Percentiles rank a stretch among this genome's conserved stretches.
Evolutionary conservation across 2,329 filamentous ascomycete species (phyloP).

Genomic region (Hirsutella thompsonii): DNA sequence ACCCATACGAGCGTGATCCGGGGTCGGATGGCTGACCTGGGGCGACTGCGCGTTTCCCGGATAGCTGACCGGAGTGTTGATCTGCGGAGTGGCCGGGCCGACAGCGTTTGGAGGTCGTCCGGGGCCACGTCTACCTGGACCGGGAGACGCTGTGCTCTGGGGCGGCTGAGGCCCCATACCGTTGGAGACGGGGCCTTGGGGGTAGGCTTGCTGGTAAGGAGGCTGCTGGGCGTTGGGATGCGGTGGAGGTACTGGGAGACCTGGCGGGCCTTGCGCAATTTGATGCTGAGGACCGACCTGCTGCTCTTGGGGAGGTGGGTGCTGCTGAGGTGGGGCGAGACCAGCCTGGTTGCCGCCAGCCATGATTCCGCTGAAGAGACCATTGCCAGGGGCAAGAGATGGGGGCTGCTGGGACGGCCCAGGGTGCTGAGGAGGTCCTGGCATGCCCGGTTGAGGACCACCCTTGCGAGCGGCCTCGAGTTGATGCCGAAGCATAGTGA

Average conservation of each 20-base stretch:
- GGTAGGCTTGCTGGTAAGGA: constrained; percentile 61
- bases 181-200: constrained; percentile 42
- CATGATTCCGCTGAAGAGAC: constrained; percentile 94
- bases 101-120: constrained; percentile 48
- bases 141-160: constrained; percentile 75
- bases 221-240: constrained; percentile 53
- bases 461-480: constrained; percentile 63
- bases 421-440: constrained; percentile 59
- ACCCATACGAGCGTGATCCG: constrained; percentile 45
- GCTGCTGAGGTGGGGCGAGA: constrained; percentile 65
- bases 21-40: constrained; percentile 74
- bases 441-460: constrained; percentile 43
- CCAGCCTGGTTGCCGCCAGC: constrained; percentile 74
- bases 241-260: constrained; percentile 43
- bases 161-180: constrained; percentile 76
- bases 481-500: constrained; percentile 73
- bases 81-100: constrained; percentile 79
- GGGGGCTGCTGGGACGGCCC: constrained; percentile 77
- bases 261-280: constrained; percentile 65
- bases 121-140: constrained; percentile 62
- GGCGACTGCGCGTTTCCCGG: constrained; percentile 73
- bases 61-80: constrained; percentile 78
- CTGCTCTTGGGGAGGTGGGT: constrained; percentile 57
- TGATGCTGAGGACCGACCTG: constrained; percentile 34
- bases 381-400: constrained; percentile 80